Base-by-base conservation (phyloP, 495 filamentous ascomycete genomes). In the Podospora tetraspora region DNA sequence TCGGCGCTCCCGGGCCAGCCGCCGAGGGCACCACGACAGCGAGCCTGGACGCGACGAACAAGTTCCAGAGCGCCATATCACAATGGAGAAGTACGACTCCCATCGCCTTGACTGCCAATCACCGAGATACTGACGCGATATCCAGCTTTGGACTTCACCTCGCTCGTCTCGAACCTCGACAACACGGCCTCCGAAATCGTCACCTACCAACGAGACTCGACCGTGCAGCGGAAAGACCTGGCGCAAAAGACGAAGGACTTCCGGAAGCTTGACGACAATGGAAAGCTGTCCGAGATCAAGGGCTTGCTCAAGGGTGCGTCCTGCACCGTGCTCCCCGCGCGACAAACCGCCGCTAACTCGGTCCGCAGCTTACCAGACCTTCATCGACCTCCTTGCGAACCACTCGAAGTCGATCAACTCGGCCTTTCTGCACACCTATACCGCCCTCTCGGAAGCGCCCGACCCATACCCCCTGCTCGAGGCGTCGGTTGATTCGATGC, bases 211-310 rank as follows among this genome's bases (percentile, higher is more conserved):
- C 87, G 93, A 70, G 96, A 97, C 78, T 89, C 93, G 22, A 88
- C 97, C 11, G 88, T 97, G 16, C 94, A 97, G 75, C 87, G 95
- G 60, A 99, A 99, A 74, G 95, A 99, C 64, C 85, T 99, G 21
- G 95, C 95, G 19, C 94, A 97, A 78, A 98, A 97, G 82, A 99
- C 95, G 3, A 99, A 98, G 76, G 95, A 98, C 76, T 99, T 97
- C 72, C 83, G 93, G 70, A 99, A 97, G 77, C 85, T 97, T 3
- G 95, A 98, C 66, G 96, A 99, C 82, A 84, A 91, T 12, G 88
- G 86, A 52, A 98, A 97, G 78, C 83, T 97, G 22, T 81, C 81
- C 1, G 96, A 99, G 74, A 89, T 92, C 79, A 98, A 98, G 81
- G 85, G 87, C 34, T 81, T 99, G 57, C 80, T 99, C 25, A 98